Evolutionary conservation across 345 rosid species (phyloP).

Genomic region (Alliaria petiolata): DNA sequence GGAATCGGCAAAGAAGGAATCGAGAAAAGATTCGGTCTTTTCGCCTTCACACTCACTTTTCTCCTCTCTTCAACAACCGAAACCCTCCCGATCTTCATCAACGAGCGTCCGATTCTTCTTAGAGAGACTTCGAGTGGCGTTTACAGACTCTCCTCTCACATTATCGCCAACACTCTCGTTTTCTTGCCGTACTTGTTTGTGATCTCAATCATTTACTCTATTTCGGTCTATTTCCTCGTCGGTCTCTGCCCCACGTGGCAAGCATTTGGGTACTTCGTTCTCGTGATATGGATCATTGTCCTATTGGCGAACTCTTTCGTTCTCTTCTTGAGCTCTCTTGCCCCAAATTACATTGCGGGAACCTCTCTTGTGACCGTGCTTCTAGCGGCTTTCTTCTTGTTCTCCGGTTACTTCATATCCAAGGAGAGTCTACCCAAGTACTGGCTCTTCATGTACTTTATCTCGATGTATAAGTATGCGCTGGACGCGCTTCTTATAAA

Average conservation of each 20-base stretch:
- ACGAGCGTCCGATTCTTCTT: slow-evolving; percentile 75
- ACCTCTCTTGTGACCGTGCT: slow-evolving; percentile 70
- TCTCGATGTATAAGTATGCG: slow-evolving; percentile 93
- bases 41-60: slow-evolving; percentile 92
- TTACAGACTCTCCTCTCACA: slow-evolving; percentile 77
- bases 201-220: slow-evolving; percentile 60
- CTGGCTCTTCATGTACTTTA: slow-evolving; percentile 91
- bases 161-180: slow-evolving; percentile 79
- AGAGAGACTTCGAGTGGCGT: slow-evolving; percentile 81
- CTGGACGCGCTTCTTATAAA: slow-evolving; percentile 82
- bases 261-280: slow-evolving; percentile 71
- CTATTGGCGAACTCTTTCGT: slow-evolving; percentile 95
- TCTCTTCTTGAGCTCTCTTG: slow-evolving; percentile 78
- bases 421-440: slow-evolving; percentile 74
- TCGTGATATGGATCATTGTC: slow-evolving; percentile 71
- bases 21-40: slow-evolving; percentile 76
- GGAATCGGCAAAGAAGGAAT: slow-evolving; percentile 71
- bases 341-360: slow-evolving; percentile 90
- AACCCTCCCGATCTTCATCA: slow-evolving; percentile 88
- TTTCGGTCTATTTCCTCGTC: slow-evolving; percentile 70
- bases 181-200: slow-evolving; percentile 80
- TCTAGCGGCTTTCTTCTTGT: slow-evolving; percentile 76
- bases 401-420: slow-evolving; percentile 91
- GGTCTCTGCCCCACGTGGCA: slow-evolving; percentile 80
- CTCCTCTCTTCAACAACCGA: slow-evolving; percentile 95